Evolutionary conservation across 2,329 filamentous ascomycete species (phyloP).

Genomic region (Cladosporium velox): DNA sequence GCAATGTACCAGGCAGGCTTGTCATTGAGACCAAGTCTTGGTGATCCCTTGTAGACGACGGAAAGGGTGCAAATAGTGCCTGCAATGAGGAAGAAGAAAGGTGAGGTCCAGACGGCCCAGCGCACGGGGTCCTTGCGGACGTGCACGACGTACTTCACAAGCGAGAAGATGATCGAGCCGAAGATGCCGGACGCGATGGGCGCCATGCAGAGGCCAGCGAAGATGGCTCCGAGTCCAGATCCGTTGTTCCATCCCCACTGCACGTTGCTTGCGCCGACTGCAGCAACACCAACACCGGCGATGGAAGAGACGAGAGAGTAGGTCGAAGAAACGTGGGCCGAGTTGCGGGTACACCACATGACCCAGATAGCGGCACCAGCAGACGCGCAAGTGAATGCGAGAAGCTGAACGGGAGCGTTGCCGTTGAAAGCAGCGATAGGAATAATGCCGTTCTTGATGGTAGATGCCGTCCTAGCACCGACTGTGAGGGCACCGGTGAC

Average conservation of each 20-base stretch:
- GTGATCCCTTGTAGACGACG: conserved; percentile 56
- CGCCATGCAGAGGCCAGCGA: conserved; percentile 50
- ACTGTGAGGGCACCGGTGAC: conserved; percentile 55
- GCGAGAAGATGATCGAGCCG: conserved; percentile 53
- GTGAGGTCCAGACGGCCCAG: conserved; percentile 52
- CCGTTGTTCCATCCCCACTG: conserved; percentile 48
- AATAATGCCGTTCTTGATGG: conserved; percentile 63
- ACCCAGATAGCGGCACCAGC: conserved; percentile 57
- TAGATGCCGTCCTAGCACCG: conserved; percentile 59
- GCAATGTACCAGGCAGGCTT: conserved; percentile 47
- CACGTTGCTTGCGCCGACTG: conserved; percentile 46
- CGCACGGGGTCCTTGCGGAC: conserved; percentile 53
- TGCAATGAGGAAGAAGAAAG: conserved; percentile 53
- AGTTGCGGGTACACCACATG: conserved; percentile 57
- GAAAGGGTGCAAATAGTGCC: conserved; percentile 58
- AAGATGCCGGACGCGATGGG: conserved; percentile 52
- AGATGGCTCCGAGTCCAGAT: conserved; percentile 47
- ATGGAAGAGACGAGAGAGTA: conserved; percentile 63
- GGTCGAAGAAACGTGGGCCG: conserved; percentile 63
- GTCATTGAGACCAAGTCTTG: conserved; percentile 48
- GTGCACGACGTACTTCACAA: conserved; percentile 53
- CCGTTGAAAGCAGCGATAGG: conserved; percentile 50
- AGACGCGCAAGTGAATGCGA: conserved; percentile 49
- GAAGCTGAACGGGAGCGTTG: conserved; percentile 46
- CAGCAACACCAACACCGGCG: conserved; percentile 61